Evolutionary conservation across 139 green algal genomes (phyloP), one percentile per base, ranked within the genome.

Genomic region (Chlamydomonas sphaeroides): DNA sequence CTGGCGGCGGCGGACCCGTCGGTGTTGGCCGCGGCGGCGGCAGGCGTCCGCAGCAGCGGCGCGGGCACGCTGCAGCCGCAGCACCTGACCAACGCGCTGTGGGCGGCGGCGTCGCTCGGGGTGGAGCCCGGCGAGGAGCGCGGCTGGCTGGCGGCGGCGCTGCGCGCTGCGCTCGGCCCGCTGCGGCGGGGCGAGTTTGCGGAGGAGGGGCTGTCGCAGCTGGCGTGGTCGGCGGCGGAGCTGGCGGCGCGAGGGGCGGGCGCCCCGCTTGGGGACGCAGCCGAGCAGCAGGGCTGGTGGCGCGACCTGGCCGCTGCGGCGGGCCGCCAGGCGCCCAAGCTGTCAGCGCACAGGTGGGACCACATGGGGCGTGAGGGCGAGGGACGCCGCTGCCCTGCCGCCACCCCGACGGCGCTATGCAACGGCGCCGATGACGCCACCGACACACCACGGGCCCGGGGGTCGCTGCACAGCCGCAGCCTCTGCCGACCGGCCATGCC

Each of bases 141-240:
- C 30, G 5, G 28, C n/a, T 23, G 45, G 59, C 74, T 25, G 57
- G 56, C n/a, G 41, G 45, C 20, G 28, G 3, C 23, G 36, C 10
- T 28, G n/a, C n/a, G 48, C 45, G 51, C 20, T 5, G 35, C 10
- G 36, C 28, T 79, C 56, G 56, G 38, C 68, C 28, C 20, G 35
- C n/a, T 74, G 38, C 36, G 65, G 41, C 0, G 59, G 7, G 61
- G 74, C 4, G 30, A 6, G 23, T 84, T 74, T 51, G 77, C 36
- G 25, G 78, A 74, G 53, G 65, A 65, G 78, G 65, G 65, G 3
- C 30, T 74, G 28, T 76, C 78, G 49, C 78, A 74, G 78, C 78
- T 80, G n/a, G 18, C 45, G 11, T 80, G 74, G 74, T 35, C 74
- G 39, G 74, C 61, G 25, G 33, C 74, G 39, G 74, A 80, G 74